Percentiles rank a stretch among this genome's conserved stretches.
These are phyloP conservation scores for Chlorencoelia australis DNA, from an alignment of 2,329 filamentous ascomycete species.

Conservation along the genomic window DNA sequence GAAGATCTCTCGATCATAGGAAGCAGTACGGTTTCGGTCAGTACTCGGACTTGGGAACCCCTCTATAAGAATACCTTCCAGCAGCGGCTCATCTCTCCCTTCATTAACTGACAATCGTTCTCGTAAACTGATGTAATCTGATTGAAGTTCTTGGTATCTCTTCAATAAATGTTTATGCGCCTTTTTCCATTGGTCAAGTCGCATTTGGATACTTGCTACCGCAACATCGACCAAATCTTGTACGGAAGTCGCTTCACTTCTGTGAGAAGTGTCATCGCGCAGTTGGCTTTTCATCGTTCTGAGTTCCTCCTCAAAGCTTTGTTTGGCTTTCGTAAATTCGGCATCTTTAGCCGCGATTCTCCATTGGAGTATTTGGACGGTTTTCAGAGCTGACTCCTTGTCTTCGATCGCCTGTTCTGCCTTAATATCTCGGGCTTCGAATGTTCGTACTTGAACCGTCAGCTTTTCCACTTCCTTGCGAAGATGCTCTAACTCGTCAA, in stretches of 20 bases:
- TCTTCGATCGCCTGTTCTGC: slow-evolving; percentile 46
- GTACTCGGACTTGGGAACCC: too few relatives aligned
- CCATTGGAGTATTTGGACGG: slow-evolving; percentile 48
- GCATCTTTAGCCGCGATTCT: slow-evolving; percentile 43
- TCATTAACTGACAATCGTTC: slow-evolving; percentile 26
- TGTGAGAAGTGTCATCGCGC: too few relatives aligned
- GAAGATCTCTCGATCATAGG: too few relatives aligned
- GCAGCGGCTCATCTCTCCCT: slow-evolving; percentile 9
- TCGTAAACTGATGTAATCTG: slow-evolving; percentile 29
- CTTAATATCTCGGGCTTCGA: slow-evolving; percentile 53
- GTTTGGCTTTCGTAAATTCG: slow-evolving; percentile 32
- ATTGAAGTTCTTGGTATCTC: slow-evolving; percentile 39
- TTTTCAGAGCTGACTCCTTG: slow-evolving; percentile 47
- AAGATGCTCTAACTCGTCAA: slow-evolving; percentile 50
- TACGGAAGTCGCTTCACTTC: not conserved
- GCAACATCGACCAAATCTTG: slow-evolving; percentile 15
- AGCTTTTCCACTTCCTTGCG: slow-evolving; percentile 49
- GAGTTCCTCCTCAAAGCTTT: slow-evolving; percentile 39
- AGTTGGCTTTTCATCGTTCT: slow-evolving; percentile 30
- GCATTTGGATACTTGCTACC: slow-evolving; percentile 19
- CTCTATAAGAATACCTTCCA: slow-evolving; percentile 6
- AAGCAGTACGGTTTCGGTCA: too few relatives aligned
- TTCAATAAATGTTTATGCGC: slow-evolving; percentile 40
- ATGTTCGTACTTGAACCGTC: slow-evolving; percentile 49
- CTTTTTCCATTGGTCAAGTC: slow-evolving; percentile 39